Percentiles rank a stretch among this genome's conserved stretches.
phyloP scores from a whole-genome alignment of 805 yeast genomes.

The Kodamaea sagamina region DNA sequence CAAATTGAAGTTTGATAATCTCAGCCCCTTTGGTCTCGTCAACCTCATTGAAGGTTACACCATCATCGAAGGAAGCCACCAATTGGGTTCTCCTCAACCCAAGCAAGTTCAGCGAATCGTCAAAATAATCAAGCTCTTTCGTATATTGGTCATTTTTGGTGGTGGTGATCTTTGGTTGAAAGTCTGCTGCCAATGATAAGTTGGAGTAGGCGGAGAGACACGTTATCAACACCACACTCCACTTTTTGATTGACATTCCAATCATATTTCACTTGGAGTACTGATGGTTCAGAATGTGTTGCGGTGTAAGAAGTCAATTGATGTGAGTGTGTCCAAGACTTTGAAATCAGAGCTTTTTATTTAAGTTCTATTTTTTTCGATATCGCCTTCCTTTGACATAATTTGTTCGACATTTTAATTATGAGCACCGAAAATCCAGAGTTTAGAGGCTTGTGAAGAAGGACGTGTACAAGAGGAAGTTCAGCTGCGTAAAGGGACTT shows the following conservation, averaged over 20 bases:
- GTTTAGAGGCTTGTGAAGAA: too few species aligned
- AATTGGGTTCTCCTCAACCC: conserved; percentile 27
- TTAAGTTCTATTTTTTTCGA: too few species aligned
- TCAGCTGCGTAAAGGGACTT: too few species aligned
- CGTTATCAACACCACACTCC: conserved; percentile 7
- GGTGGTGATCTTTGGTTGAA: conserved; percentile 26
- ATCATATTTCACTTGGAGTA: neutral
- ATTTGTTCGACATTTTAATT: too few species aligned
- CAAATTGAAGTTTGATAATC: conserved; percentile 29
- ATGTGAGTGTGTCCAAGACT: too few species aligned
- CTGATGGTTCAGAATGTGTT: neutral
- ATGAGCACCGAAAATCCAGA: too few species aligned
- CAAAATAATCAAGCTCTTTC: conserved; percentile 43
- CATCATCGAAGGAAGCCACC: conserved; percentile 50
- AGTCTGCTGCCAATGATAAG: conserved; percentile 19
- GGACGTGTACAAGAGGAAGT: too few species aligned
- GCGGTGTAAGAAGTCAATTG: neutral
- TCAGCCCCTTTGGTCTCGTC: conserved; percentile 36
- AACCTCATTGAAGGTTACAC: conserved; percentile 49
- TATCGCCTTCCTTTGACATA: too few species aligned
- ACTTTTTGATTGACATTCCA: conserved; percentile 2
- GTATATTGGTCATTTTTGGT: conserved; percentile 14
- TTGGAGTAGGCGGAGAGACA: neutral
- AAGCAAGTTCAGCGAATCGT: conserved; percentile 53
- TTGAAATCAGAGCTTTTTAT: too few species aligned